These are phyloP conservation scores for Theobroma cacao DNA, from an alignment of 345 rosid genomes.

Conservation along the genomic window DNA sequence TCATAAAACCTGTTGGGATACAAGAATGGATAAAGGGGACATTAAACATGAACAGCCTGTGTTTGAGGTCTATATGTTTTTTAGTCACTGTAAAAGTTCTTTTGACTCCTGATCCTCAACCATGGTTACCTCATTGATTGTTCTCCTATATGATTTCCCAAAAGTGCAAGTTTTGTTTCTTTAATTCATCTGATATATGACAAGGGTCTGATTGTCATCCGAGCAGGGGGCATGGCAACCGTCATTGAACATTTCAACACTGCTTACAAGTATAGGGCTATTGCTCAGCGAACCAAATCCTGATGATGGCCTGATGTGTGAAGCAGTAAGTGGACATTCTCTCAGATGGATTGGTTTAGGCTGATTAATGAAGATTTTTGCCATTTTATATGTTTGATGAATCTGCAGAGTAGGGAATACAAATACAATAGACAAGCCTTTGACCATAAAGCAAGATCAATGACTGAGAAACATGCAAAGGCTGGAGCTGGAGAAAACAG, in stretches of 20 bases:
- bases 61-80: neutral
- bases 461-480: conserved; percentile 69
- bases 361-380: neutral
- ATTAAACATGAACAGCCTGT: neutral
- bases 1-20: neutral
- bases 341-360: neutral
- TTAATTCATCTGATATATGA: conserved; percentile 1
- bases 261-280: conserved; percentile 64
- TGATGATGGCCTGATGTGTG: conserved; percentile 83
- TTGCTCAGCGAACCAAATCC: conserved; percentile 79
- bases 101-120: too few species aligned
- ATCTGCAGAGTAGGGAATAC: conserved; percentile 71
- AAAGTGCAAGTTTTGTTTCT: neutral
- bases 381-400: conserved; percentile 18
- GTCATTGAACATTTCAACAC: conserved; percentile 78
- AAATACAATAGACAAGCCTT: conserved; percentile 75
- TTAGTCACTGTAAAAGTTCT: neutral
- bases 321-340: conserved; percentile 52
- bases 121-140: neutral
- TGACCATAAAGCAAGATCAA: conserved; percentile 60
- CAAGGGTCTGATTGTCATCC: conserved; percentile 1
- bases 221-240: conserved; percentile 92
- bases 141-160: neutral
- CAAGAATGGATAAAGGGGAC: neutral
- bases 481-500: conserved; percentile 35